Base-by-base conservation (phyloP, 108 stramenopile genomes). In the Skeletonema tropicum region DNA sequence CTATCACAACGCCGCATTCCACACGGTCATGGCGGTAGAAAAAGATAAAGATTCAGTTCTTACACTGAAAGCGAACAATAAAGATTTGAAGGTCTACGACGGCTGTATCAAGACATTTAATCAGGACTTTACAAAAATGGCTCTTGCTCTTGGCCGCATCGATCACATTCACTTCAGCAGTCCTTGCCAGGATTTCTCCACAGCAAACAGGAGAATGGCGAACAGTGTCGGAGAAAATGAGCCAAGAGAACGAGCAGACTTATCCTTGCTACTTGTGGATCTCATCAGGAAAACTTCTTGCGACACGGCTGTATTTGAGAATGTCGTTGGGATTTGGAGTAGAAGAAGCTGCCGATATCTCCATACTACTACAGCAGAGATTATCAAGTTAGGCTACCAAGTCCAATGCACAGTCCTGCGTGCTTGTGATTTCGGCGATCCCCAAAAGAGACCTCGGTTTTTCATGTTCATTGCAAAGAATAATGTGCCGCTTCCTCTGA, bases 101-200 rank as follows among this genome's bases (percentile, higher is more conserved):
- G 80, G 74, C 2, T 72, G 66, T 52, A 25, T 76, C 38, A 58
- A 38, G 23, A 65, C 72, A 30, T 75, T 82, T 65, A 29, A 69
- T 6, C 19, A 49, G 57, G 64, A 69, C 55, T 55, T 17, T 70
- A 60, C 57, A 57, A 68, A n/a, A 62, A 46, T 55, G 33, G 63
- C 32, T 38, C n/a, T n/a, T 59, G 57, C 66, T 25, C 60, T 75
- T 36, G 80, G 80, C 3, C 25, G 68, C 17, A 75, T 75, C 46
- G 80, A 81, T 55, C 80, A 81, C 36, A 39, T 76, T 68, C 67
- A 76, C 48, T 76, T 80, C 31, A 76, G 66, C 26, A 42, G 72
- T 13, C 84, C 84, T 17, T 85, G 84, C 61, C 76, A 81, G 65
- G 80, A 80, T n/a, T 81, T 85, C 59, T 85, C 84, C 3, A 42